These are phyloP conservation scores for Botrytis fragariae DNA, from an alignment of 2,329 filamentous ascomycete species.

Conservation along the genomic window DNA sequence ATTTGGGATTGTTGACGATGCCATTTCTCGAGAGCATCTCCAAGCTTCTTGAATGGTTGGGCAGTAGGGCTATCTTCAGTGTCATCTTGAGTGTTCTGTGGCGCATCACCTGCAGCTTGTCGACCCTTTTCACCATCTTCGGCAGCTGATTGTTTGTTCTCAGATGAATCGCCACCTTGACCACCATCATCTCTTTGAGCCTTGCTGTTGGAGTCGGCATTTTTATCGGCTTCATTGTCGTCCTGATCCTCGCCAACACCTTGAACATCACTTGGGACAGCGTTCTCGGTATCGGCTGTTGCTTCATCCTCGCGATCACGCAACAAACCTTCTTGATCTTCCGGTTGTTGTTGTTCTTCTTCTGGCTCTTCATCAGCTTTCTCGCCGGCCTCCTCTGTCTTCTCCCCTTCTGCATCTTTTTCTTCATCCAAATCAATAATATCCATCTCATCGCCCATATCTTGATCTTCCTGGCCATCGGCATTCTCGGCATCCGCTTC, in stretches of 20 bases:
- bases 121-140: constrained; percentile 57
- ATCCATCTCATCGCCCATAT: constrained; percentile 38
- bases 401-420: constrained; percentile 39
- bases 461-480: constrained; percentile 43
- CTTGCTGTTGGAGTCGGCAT: constrained; percentile 58
- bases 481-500: constrained; percentile 42
- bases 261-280: constrained; percentile 61
- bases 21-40: constrained; percentile 89
- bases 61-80: constrained; percentile 46
- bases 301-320: constrained; percentile 46
- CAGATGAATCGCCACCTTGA: constrained; percentile 61
- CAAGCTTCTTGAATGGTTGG: constrained; percentile 89
- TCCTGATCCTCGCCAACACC: constrained; percentile 65
- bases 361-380: constrained; percentile 48
- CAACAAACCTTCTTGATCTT: constrained; percentile 45
- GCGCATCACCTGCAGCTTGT: constrained; percentile 44
- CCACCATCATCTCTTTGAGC: constrained; percentile 66
- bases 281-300: constrained; percentile 58
- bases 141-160: constrained; percentile 61
- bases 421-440: constrained; percentile 38
- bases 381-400: constrained; percentile 53
- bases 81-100: constrained; percentile 38
- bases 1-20: constrained; percentile 87
- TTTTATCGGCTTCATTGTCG: constrained; percentile 59
- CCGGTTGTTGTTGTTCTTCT: constrained; percentile 51